Evolutionary conservation across 73 alveolate species (phyloP), one percentile per base, ranked within the genome.

Genomic region (Blepharisma japonicum): DNA sequence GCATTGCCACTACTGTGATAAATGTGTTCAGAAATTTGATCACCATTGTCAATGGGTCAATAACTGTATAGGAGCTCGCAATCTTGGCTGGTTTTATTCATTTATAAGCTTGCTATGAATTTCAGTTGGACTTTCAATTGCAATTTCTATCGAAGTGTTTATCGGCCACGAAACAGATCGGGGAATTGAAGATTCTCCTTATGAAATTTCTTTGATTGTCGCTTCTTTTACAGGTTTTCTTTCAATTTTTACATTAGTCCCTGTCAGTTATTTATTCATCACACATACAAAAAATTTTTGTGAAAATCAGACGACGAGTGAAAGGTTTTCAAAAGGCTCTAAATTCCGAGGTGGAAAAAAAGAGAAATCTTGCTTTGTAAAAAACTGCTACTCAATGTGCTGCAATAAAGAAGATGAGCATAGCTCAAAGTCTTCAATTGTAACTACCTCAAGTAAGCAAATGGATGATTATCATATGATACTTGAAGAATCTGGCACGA

Each of bases 1-100:
- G 23, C 85, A 78, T 78, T 78, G 85, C 67, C 82, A 38, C 32
- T 38, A 47, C 25, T 78, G 85, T 56, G 55, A 78, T 68, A 56
- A 56, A 67, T 78, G 85, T 67, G 81, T 78, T 0, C 42, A 78
- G 23, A 76, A 76, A 6, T 78, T 78, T 56, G 85, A 78, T 14
- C 85, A 78, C 67, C 85, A 78, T 45, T 78, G 85, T 25, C 80
- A 45, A 27, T 78, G 85, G 85, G 70, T 78, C 14, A 76, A 68
- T n/a, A 78, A 78, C 67, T 78, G 85, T 68, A 68, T 78, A 32
- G 85, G 85, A 7, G 85, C 74, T 8, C 14, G 46, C 6, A 61
- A 61, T 48, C 74, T 61, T 25, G 74, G 74, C 50, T 39, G 14
- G 14, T 61, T 61, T 61, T 61, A 61, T 25, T n/a, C 23, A 39